These are phyloP conservation scores for Euphorbia corollata DNA, from an alignment of 441 rosid genomes.

Conservation along the genomic window DNA sequence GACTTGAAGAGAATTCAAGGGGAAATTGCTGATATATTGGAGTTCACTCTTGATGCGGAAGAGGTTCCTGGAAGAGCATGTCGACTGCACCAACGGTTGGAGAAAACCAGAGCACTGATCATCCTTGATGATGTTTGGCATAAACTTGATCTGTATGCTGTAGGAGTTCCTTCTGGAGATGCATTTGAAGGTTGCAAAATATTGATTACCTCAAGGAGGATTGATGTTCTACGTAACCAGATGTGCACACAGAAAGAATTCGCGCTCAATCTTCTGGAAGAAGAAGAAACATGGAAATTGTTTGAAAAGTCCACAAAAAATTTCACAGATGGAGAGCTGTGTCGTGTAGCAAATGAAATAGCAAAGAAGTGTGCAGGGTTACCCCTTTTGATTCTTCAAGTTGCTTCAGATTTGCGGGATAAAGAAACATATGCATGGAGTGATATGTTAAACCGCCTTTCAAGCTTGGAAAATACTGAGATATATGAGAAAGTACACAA, in stretches of 20 bases:
- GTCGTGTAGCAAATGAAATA: neutral
- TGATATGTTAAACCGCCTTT: neutral
- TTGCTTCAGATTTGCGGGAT: neutral
- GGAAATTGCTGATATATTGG: slow-evolving; percentile 6
- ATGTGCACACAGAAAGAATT: slow-evolving; percentile 1
- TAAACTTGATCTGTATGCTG: neutral
- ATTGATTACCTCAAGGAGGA: neutral
- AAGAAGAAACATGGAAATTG: slow-evolving; percentile 7
- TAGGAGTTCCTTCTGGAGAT: neutral
- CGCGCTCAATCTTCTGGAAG: neutral
- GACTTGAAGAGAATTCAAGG: neutral
- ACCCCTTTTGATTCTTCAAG: neutral
- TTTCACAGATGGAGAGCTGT: neutral
- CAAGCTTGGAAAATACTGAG: neutral
- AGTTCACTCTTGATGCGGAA: slow-evolving; percentile 10
- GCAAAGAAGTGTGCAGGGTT: neutral
- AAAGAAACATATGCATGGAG: neutral
- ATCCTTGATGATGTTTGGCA: slow-evolving; percentile 12
- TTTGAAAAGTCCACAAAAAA: neutral
- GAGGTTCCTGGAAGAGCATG: slow-evolving; percentile 18
- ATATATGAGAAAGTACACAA: neutral
- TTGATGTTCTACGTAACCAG: neutral
- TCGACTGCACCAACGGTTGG: slow-evolving; percentile 6
- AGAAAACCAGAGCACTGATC: slow-evolving; percentile 10
- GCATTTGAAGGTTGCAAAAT: neutral